Evolutionary conservation across 306 rosid species (phyloP).

Genomic region (Quercus dentata): DNA sequence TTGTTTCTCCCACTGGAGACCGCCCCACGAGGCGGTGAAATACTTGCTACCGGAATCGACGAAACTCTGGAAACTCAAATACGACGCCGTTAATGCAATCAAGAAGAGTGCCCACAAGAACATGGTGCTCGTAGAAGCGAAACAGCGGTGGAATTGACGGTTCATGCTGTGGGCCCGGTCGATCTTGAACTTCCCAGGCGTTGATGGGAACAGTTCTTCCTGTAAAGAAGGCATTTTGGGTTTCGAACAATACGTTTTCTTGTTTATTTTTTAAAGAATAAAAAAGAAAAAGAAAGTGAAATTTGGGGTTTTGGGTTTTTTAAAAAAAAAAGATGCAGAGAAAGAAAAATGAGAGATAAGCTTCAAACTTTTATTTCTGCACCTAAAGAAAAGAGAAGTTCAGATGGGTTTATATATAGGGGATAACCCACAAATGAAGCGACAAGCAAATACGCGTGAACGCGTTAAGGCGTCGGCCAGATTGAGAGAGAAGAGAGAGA

Average conservation of each 20-base stretch:
- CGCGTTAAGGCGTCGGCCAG: too few relatives aligned
- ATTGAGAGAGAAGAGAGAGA: too few relatives aligned
- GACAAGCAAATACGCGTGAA: too few relatives aligned
- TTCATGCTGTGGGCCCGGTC: slow-evolving; percentile 56
- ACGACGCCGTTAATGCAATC: slow-evolving; percentile 73
- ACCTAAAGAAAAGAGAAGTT: too few relatives aligned
- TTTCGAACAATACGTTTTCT: neutral
- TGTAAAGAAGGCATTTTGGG: slow-evolving; percentile 57
- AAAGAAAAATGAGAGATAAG: neutral
- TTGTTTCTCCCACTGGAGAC: slow-evolving; percentile 90
- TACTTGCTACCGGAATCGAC: slow-evolving; percentile 67
- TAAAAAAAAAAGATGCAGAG: slow-evolving; percentile 44
- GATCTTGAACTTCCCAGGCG: slow-evolving; percentile 89
- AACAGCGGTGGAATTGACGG: slow-evolving; percentile 75
- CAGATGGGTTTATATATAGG: too few relatives aligned
- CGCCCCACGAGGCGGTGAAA: slow-evolving; percentile 84
- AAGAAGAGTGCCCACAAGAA: slow-evolving; percentile 83
- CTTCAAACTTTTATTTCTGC: too few relatives aligned
- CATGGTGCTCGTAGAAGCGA: slow-evolving; percentile 85
- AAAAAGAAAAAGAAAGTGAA: neutral
- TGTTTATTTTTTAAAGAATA: neutral
- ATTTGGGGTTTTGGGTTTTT: neutral
- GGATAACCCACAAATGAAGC: too few relatives aligned
- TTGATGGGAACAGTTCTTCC: slow-evolving; percentile 68
- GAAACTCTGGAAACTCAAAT: slow-evolving; percentile 71